These are phyloP conservation scores for Yarrowia osloensis DNA, from an alignment of 805 yeast species.

Conservation along the genomic window DNA sequence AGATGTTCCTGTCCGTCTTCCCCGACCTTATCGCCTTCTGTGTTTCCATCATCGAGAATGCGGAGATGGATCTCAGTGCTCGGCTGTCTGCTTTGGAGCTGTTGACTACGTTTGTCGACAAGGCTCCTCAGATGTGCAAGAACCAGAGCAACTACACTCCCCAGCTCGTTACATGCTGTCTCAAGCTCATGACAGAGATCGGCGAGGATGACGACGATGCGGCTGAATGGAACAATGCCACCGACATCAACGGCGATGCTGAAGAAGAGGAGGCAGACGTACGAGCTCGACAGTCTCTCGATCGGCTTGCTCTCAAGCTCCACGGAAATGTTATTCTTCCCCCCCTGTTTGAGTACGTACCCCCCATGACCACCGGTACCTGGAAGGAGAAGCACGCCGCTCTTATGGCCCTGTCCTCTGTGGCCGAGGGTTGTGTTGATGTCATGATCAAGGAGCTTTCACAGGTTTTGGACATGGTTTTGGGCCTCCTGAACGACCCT, in stretches of 20 bases:
- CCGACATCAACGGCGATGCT: slow-evolving; percentile 72
- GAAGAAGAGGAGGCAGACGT: slow-evolving; percentile 84
- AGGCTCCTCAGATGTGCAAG: slow-evolving; percentile 94
- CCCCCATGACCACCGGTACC: slow-evolving; percentile 74
- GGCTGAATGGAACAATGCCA: slow-evolving; percentile 80
- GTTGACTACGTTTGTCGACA: slow-evolving; percentile 86
- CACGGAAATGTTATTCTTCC: slow-evolving; percentile 83
- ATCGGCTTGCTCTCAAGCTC: slow-evolving; percentile 79
- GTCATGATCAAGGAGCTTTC: slow-evolving; percentile 80
- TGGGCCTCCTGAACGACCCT: slow-evolving; percentile 80
- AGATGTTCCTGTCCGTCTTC: slow-evolving; percentile 89
- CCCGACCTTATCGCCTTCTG: slow-evolving; percentile 84
- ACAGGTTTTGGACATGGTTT: slow-evolving; percentile 75
- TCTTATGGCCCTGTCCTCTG: slow-evolving; percentile 92
- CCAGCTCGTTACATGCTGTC: slow-evolving; percentile 68
- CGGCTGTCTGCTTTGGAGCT: slow-evolving; percentile 87
- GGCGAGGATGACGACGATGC: slow-evolving; percentile 84
- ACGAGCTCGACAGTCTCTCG: slow-evolving; percentile 93
- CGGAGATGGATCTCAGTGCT: slow-evolving; percentile 74
- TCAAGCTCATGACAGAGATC: slow-evolving; percentile 89
- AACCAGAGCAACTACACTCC: slow-evolving; percentile 70
- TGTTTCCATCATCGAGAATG: slow-evolving; percentile 77
- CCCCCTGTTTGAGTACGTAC: slow-evolving; percentile 82
- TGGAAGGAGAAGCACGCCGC: slow-evolving; percentile 99
- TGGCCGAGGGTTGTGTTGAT: slow-evolving; percentile 96